phyloP scores from a whole-genome alignment of 164 flowering plant species.

The Vitis riparia region DNA sequence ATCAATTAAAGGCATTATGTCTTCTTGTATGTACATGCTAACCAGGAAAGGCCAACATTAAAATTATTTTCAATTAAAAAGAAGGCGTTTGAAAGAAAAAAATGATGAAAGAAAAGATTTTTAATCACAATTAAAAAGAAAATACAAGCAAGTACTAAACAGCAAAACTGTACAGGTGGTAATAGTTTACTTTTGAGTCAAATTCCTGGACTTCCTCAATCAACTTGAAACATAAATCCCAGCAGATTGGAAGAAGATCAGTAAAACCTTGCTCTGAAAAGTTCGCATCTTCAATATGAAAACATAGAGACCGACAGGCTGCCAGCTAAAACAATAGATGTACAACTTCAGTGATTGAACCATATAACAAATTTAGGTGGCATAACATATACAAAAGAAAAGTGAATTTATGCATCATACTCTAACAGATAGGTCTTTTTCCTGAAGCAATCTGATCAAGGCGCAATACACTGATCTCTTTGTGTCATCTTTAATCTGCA shows the following conservation, averaged over 20 bases:
- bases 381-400: not conserved
- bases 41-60: too few relatives aligned
- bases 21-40: too few relatives aligned
- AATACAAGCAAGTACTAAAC: not conserved
- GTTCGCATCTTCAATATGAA: conserved; percentile 82
- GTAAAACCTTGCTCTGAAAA: conserved; percentile 64
- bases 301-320: conserved; percentile 77
- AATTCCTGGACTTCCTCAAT: conserved; percentile 88
- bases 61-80: too few relatives aligned
- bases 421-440: conserved; percentile 77
- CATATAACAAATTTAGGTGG: not conserved
- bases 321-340: conserved; percentile 62
- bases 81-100: too few relatives aligned
- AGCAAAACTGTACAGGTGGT: not conserved
- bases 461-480: conserved; percentile 81
- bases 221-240: conserved; percentile 81
- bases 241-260: conserved; percentile 84
- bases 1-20: too few relatives aligned
- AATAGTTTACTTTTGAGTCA: conserved; percentile 79
- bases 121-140: not conserved
- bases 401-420: conserved; percentile 36
- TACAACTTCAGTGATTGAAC: conserved; percentile 6
- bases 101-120: too few relatives aligned
- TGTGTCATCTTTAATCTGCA: conserved; percentile 85
- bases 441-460: conserved; percentile 81